Evolutionary conservation across 345 rosid species (phyloP), one percentile per base, ranked within the genome.

Genomic region (Geranium rotundifolium): DNA sequence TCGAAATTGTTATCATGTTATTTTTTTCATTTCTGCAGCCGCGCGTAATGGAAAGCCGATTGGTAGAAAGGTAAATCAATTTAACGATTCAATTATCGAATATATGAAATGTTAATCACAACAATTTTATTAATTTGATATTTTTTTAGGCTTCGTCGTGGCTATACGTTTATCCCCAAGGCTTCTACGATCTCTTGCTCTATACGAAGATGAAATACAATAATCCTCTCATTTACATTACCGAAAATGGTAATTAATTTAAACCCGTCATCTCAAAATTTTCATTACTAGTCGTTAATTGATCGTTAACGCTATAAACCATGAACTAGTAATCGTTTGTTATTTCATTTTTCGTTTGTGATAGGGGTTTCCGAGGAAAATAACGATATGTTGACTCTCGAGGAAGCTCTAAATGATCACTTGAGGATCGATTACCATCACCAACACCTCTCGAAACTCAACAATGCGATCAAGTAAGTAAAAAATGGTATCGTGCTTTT

Each of bases 211-310:
- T 27, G 0, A 75, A 74, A 30, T 81, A 81, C 60, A 68, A 58
- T 4, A 67, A 71, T 63, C 81, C 81, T 3, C 34, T 78, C 46
- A 71, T 76, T 27, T 79, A 74, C 72, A 72, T 81, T 15, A 81
- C 81, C 0, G 83, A 81, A 46, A 74, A 81, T 56, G 83, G 83
- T 0, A 56, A 1, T 16, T 59, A 0, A 10, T 41, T 57, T 19
- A 17, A 29, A 19, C 4, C 17, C 1, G 16, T 6, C 20, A 16
- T 23, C 27, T 1, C 2, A 23, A 23, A 23, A 23, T 23, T 1
- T 23, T 23, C 1, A 23, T 23, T 23, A 34, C 41, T 8, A 34
- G 41, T 34, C 41, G 10, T 34, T 34, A 8, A 34, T 34, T 8
- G 10, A 34, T 34, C 10, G 41, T 34, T 8, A 34, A 34, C 41